Evolutionary conservation across 2,329 filamentous ascomycete genomes (phyloP).

Genomic region (Diaporthe ilicicola): DNA sequence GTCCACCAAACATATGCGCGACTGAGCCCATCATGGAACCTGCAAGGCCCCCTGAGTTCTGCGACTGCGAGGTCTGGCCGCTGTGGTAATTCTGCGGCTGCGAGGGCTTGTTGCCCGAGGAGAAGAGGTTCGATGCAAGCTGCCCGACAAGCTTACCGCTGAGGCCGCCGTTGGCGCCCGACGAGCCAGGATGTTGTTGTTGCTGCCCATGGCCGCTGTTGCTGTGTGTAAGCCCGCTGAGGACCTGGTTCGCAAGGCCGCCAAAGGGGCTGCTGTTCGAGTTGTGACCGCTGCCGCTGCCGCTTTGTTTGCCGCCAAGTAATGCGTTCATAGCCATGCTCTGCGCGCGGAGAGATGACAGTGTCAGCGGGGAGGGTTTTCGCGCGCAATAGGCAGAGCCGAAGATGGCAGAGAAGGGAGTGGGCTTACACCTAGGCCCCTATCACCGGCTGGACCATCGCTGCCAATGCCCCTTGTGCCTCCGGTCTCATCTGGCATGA

Average conservation of each 20-base stretch:
- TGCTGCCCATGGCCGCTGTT: conserved; percentile 39
- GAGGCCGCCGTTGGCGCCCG: conserved; percentile 44
- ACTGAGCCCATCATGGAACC: conserved; percentile 65
- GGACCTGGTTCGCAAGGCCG: conserved; percentile 56
- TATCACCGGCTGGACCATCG: conserved; percentile 63
- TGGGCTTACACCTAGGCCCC: conserved; percentile 70
- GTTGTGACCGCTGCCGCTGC: conserved; percentile 45
- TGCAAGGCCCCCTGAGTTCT: conserved; percentile 53
- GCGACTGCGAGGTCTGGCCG: conserved; percentile 49
- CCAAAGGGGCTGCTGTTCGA: conserved; percentile 53
- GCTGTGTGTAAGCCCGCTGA: conserved; percentile 47
- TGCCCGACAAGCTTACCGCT: conserved; percentile 65
- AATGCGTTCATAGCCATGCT: conserved; percentile 69
- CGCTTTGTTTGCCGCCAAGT: conserved; percentile 54
- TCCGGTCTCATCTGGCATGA: conserved; percentile 51
- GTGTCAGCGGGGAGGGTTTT: conserved; percentile 4
- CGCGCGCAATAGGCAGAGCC: neutral
- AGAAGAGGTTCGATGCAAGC: conserved; percentile 64
- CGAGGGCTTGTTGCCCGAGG: conserved; percentile 57
- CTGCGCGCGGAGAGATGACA: conserved; percentile 45
- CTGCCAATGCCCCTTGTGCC: conserved; percentile 38
- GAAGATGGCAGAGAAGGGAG: neutral
- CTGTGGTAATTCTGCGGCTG: conserved; percentile 60
- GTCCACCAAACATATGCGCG: conserved; percentile 60
- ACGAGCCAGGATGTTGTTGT: conserved; percentile 36